phyloP scores from a whole-genome alignment of 176 grass and related monocot species.

The Eleusine coracana region DNA sequence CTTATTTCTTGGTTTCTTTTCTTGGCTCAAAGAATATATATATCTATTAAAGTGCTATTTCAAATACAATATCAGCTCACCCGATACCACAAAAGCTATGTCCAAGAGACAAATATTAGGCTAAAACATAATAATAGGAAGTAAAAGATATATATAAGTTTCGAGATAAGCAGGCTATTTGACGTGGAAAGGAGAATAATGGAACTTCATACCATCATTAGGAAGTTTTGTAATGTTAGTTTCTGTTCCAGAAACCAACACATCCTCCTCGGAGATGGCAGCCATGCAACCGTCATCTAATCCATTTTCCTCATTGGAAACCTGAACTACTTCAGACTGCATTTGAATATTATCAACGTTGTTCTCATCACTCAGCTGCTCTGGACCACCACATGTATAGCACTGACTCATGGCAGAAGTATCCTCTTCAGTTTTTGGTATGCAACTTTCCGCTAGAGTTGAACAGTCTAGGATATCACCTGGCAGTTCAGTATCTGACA shows the following conservation, averaged over 20 bases:
- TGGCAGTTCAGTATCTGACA: constrained; percentile 39
- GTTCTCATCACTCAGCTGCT: constrained; percentile 35
- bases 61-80: constrained; percentile 6
- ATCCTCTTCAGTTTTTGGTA: constrained; percentile 44
- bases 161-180: not conserved
- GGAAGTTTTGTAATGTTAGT: constrained; percentile 51
- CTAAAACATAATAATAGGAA: not conserved
- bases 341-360: constrained; percentile 47
- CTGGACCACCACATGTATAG: constrained; percentile 34
- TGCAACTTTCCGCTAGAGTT: constrained; percentile 31
- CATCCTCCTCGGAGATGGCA: constrained; percentile 53
- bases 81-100: not conserved
- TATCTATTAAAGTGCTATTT: not conserved
- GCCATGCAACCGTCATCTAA: constrained; percentile 58
- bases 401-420: constrained; percentile 22
- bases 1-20: not conserved
- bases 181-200: constrained; percentile 6
- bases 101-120: constrained; percentile 5
- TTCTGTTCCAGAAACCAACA: constrained; percentile 51
- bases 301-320: constrained; percentile 37
- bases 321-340: constrained; percentile 47
- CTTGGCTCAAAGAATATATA: not conserved
- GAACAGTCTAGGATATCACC: constrained; percentile 33
- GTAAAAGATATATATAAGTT: not conserved
- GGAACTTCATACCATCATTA: constrained; percentile 57